Evolutionary conservation across 2,329 filamentous ascomycete genomes (phyloP).

Genomic region (Fusarium nanum): DNA sequence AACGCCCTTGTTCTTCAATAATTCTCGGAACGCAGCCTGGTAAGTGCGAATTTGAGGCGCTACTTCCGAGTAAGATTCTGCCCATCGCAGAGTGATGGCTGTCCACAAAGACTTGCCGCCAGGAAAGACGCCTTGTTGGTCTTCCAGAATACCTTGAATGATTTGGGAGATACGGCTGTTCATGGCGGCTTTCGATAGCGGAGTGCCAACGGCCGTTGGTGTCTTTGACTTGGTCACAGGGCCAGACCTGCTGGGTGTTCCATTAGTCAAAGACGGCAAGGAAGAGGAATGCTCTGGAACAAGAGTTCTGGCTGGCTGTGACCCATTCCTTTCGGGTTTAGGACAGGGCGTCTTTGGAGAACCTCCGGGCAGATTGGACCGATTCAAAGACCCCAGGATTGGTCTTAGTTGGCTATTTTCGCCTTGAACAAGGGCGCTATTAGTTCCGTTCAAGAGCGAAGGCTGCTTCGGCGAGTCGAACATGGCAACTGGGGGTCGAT

Average conservation of each 20-base stretch:
- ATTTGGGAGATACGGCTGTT: constrained; percentile 42
- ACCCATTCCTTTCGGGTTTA: constrained; percentile 16
- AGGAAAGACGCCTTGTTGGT: constrained; percentile 61
- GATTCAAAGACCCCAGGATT: constrained; percentile 30
- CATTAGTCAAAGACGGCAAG: not conserved
- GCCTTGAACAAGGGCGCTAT: constrained; percentile 40
- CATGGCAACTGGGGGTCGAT: constrained; percentile 37
- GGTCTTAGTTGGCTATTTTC: constrained; percentile 39
- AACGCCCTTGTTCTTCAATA: constrained; percentile 52
- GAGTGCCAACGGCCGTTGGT: constrained; percentile 23
- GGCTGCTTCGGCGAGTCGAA: constrained; percentile 32
- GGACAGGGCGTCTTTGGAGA: constrained; percentile 26
- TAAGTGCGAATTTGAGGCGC: constrained; percentile 56
- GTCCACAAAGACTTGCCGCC: constrained; percentile 63
- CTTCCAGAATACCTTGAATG: constrained; percentile 47
- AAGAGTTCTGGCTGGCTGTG: not conserved
- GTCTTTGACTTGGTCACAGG: constrained; percentile 9
- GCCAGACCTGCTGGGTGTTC: not conserved
- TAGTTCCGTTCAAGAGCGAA: constrained; percentile 19
- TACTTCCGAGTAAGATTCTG: constrained; percentile 54
- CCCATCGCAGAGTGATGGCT: constrained; percentile 60
- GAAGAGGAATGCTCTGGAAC: not conserved
- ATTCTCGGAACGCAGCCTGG: constrained; percentile 53
- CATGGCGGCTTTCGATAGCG: constrained; percentile 28
- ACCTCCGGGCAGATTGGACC: constrained; percentile 17